phyloP scores from a whole-genome alignment of 2,329 filamentous ascomycete genomes.

The Aspergillus pseudoviridinutans region DNA sequence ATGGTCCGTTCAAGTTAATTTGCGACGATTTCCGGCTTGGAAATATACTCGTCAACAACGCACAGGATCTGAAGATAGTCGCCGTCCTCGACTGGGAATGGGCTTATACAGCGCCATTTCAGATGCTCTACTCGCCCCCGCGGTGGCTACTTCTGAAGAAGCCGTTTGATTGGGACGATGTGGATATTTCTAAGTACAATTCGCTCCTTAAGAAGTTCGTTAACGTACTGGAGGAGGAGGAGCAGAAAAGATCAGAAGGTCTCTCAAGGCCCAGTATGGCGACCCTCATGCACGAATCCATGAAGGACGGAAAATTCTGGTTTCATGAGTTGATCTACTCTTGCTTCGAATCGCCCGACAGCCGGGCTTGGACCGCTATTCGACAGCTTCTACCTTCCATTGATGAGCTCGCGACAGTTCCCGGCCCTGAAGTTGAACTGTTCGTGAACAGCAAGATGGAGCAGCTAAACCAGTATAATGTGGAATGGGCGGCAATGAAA shows the following conservation, averaged over 20 bases:
- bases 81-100: constrained; percentile 4
- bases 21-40: not conserved
- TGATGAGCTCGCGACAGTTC: not conserved
- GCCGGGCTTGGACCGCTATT: not conserved
- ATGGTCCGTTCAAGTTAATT: constrained; percentile 8
- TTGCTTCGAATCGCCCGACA: not conserved
- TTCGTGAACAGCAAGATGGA: not conserved
- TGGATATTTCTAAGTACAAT: not conserved
- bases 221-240: not conserved
- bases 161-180: constrained; percentile 2
- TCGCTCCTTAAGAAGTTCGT: not conserved
- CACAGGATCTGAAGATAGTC: constrained; percentile 1
- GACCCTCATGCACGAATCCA: not conserved
- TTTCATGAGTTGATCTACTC: not conserved
- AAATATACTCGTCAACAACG: not conserved
- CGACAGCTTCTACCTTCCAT: not conserved
- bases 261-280: not conserved
- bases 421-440: not conserved
- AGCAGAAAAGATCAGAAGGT: not conserved
- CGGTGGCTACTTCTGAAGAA: constrained; percentile 3
- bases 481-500: not conserved
- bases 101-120: constrained; percentile 3
- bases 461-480: not conserved
- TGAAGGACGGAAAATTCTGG: not conserved
- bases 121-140: constrained; percentile 1